phyloP scores from a whole-genome alignment of 2,329 filamentous ascomycete species.

The Xylaria sp. region DNA sequence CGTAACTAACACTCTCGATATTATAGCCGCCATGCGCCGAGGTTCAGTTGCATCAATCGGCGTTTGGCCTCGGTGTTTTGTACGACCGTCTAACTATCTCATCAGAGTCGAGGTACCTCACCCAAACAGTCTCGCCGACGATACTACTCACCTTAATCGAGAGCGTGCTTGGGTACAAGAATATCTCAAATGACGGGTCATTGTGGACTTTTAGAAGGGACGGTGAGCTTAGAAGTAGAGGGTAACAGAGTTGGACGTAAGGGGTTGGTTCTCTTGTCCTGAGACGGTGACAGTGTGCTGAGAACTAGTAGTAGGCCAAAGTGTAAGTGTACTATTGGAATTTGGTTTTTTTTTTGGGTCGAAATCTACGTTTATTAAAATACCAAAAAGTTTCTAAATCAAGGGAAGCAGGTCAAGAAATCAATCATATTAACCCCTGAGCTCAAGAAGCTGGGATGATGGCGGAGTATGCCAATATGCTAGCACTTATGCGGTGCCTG shows the following conservation, averaged over 20 bases:
- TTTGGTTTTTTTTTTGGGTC: too few species aligned
- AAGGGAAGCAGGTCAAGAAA: too few species aligned
- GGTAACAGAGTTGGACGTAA: slow-evolving; percentile 3
- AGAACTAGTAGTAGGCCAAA: too few species aligned
- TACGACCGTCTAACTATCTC: slow-evolving; percentile 51
- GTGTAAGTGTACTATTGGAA: too few species aligned
- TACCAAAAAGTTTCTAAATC: too few species aligned
- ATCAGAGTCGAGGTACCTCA: slow-evolving; percentile 42
- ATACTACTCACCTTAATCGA: slow-evolving; percentile 54
- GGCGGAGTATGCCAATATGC: too few species aligned
- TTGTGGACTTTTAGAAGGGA: slow-evolving; percentile 42
- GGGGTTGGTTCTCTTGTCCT: too few species aligned
- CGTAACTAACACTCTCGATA: not conserved
- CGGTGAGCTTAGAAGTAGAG: slow-evolving; percentile 36
- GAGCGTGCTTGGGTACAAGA: slow-evolving; percentile 52
- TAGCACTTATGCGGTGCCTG: too few species aligned
- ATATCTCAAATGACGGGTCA: slow-evolving; percentile 34
- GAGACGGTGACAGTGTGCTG: too few species aligned
- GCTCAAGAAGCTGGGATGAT: too few species aligned
- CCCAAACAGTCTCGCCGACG: slow-evolving; percentile 48
- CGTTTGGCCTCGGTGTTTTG: slow-evolving; percentile 51
- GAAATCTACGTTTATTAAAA: not conserved
- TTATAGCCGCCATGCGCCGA: slow-evolving; percentile 50
- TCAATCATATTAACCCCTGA: too few species aligned
- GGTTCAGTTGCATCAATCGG: slow-evolving; percentile 50